Base-by-base conservation (phyloP, 805 yeast species). In the Candida mattraensis region DNA sequence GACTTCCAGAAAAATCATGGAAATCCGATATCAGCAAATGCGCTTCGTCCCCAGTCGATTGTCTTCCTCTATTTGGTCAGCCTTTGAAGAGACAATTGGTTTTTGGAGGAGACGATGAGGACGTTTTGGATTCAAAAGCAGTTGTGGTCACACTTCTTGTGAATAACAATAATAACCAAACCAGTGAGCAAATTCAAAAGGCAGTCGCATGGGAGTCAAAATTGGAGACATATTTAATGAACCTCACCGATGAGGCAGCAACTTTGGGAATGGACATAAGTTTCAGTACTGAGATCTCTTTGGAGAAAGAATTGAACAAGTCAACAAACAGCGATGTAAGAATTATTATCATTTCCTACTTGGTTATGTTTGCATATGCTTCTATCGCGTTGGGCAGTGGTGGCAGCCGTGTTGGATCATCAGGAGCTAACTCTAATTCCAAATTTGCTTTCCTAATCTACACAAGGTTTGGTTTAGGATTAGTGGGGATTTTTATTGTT, bases 31-130 rank as follows among this genome's bases (percentile, higher is more conserved):
- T 91, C 8, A 51, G 66, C 35, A 54, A 61, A 3, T 91, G 99
- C 56, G 71, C 93, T 0, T 67, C 72, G 13, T 76, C 87, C 1
- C 98, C 98, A 0, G 97, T 91, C 2, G 81, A 76, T 44, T 91
- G 99, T 55, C 64, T 91, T 24, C 98, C 99, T 0, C 62, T 80
- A 0, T 91, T 89, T 61, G 95, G 87, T 53, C 97, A 88, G 56
- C 98, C 98, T 0, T 66, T 91, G 44, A 83, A 80, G 48, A 75
- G 78, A 18, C 76, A 80, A 35, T 48, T 87, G 13, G 56, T 91
- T 4, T 86, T 91, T 59, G 89, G 91, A 12, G 79, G 78, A 0
- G 39, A 42, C 21, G 58, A 64, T 5, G 41, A 46, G 14, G 69
- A 76, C 48, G 72, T 81, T 1, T 56, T 83, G 16, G 58, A 74